Evolutionary conservation across 2,329 filamentous ascomycete genomes (phyloP).

Genomic region (Coniochaeta sp.): DNA sequence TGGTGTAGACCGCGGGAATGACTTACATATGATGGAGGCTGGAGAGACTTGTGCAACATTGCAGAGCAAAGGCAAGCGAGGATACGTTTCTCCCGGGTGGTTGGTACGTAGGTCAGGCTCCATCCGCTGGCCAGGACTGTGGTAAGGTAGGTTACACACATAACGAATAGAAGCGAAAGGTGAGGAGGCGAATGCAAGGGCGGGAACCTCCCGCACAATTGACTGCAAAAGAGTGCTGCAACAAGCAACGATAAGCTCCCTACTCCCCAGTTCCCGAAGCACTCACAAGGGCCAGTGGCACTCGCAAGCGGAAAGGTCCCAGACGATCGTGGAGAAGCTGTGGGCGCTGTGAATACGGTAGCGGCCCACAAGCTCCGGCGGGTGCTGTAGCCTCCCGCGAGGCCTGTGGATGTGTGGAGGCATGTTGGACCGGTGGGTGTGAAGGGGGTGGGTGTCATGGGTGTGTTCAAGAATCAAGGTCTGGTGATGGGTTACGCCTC

Average conservation of each 20-base stretch:
- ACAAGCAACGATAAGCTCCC: not conserved
- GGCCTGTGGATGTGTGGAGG: not conserved
- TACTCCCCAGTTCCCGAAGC: not conserved
- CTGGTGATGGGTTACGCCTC: not conserved
- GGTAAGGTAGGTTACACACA: not conserved
- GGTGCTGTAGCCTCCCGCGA: not conserved
- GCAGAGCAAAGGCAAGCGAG: not conserved
- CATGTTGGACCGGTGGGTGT: not conserved
- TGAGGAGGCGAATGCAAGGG: not conserved
- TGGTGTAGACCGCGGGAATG: not conserved
- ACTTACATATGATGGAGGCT: not conserved
- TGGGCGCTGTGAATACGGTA: not conserved
- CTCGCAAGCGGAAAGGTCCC: not conserved
- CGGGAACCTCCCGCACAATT: not conserved
- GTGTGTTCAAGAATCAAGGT: not conserved
- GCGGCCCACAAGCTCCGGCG: not conserved
- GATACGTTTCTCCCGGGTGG: not conserved
- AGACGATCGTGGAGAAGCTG: not conserved
- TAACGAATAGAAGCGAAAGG: not conserved
- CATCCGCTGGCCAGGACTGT: not conserved
- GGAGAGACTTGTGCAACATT: not conserved
- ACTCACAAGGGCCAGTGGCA: not conserved
- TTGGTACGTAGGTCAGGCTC: not conserved
- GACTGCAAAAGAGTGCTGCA: conserved; percentile 1
- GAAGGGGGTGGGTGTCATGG: not conserved